These are phyloP conservation scores for Candida andamanensis DNA, from an alignment of 805 yeast species.

Conservation along the genomic window DNA sequence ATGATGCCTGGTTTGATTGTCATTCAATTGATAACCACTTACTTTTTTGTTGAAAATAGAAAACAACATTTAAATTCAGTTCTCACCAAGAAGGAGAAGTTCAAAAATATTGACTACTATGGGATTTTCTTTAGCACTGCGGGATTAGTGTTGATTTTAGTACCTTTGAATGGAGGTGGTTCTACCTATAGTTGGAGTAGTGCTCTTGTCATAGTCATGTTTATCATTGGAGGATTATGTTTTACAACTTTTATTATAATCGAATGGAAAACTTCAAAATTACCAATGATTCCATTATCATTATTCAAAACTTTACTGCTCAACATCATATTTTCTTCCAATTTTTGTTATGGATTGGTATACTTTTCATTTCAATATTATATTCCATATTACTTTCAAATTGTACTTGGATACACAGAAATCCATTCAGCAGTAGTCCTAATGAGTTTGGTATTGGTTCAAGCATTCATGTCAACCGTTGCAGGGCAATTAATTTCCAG, in stretches of 20 bases:
- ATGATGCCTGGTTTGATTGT: conserved; percentile 40
- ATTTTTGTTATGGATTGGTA: conserved; percentile 45
- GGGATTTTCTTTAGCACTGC: conserved; percentile 49
- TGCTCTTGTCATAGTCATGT: conserved; percentile 28
- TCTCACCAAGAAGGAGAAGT: conserved; percentile 30
- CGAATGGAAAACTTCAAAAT: conserved; percentile 44
- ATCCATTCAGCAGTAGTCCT: conserved; percentile 37
- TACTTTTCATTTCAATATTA: conserved; percentile 45
- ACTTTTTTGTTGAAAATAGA: conserved; percentile 28
- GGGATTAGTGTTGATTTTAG: conserved; percentile 43
- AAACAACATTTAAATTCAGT: conserved; percentile 18
- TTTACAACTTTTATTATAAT: conserved; percentile 41
- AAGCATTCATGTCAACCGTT: conserved; percentile 35
- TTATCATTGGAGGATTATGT: conserved; percentile 28
- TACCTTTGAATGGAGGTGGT: conserved; percentile 64
- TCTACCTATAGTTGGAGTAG: conserved; percentile 51
- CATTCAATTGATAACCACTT: conserved; percentile 21
- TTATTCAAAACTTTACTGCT: conserved; percentile 34
- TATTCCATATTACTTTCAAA: conserved; percentile 21
- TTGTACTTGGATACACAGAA: conserved; percentile 35
- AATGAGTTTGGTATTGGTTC: conserved; percentile 42
- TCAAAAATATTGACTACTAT: conserved; percentile 45
- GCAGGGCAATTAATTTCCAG: conserved; percentile 44
- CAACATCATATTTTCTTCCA: conserved; percentile 25
- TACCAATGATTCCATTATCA: conserved; percentile 53